These are phyloP conservation scores for Glycyrrhiza uralensis DNA, from an alignment of 306 rosid species.

Conservation along the genomic window DNA sequence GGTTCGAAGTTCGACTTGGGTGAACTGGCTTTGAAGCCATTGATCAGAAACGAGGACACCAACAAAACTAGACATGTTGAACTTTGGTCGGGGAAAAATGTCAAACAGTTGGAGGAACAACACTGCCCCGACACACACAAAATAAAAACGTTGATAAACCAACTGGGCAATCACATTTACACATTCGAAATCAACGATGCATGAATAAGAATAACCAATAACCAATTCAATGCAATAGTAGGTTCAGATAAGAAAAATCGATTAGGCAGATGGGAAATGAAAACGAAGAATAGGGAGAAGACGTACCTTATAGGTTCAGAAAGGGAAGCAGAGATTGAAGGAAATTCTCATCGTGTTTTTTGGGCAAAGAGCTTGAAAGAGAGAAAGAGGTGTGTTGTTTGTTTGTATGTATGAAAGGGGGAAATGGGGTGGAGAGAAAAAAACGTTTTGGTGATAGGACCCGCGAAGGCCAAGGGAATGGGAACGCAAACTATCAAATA, in stretches of 20 bases:
- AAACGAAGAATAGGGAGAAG: neutral
- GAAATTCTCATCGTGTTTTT: constrained; percentile 11
- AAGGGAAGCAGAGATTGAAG: constrained; percentile 29
- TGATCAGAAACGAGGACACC: constrained; percentile 94
- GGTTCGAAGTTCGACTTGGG: constrained; percentile 97
- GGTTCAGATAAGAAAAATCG: neutral
- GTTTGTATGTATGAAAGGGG: constrained; percentile 7
- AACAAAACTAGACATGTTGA: constrained; percentile 79
- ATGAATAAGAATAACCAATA: neutral
- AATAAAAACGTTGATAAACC: neutral
- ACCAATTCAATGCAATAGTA: constrained; percentile 27
- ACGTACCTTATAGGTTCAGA: constrained; percentile 45
- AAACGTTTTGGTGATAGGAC: constrained; percentile 61
- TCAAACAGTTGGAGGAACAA: constrained; percentile 26
- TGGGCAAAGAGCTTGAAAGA: neutral
- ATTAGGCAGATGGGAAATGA: constrained; percentile 6
- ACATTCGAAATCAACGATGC: constrained; percentile 26
- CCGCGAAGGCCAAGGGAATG: constrained; percentile 54
- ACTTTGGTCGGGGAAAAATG: constrained; percentile 27
- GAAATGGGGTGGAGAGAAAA: constrained; percentile 61
- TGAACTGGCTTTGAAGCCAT: constrained; percentile 95
- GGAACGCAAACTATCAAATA: constrained; percentile 26
- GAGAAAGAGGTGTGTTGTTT: constrained; percentile 8
- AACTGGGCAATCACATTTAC: constrained; percentile 14
- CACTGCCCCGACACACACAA: constrained; percentile 28